Evolutionary conservation across 176 grass and related monocot genomes (phyloP).

Genomic region (Puccinellia tenuiflora): DNA sequence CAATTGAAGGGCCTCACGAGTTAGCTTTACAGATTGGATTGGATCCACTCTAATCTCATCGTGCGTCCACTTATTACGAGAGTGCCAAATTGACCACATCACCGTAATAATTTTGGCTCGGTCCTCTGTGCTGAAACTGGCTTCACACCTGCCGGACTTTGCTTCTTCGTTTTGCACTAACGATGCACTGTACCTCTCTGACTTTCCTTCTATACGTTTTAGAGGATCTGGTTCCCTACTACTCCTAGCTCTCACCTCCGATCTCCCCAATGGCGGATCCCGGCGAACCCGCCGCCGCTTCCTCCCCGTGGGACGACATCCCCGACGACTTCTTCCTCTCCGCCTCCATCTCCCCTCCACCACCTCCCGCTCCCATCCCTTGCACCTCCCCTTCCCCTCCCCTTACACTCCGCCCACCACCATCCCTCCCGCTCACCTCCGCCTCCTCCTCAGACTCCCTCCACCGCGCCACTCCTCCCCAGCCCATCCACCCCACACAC

Average conservation of each 20-base stretch:
- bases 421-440: slow-evolving; percentile 35
- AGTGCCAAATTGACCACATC: no score
- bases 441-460: slow-evolving; percentile 9
- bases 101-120: no score
- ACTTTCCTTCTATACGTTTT: no score
- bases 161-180: no score
- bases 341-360: slow-evolving; percentile 12
- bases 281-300: slow-evolving; percentile 1
- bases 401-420: slow-evolving; percentile 19
- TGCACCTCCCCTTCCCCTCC: slow-evolving; percentile 19
- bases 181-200: no score
- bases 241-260: not conserved
- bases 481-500: slow-evolving; percentile 19
- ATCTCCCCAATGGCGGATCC: slow-evolving; percentile 41
- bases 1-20: no score
- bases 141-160: no score
- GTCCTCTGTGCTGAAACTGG: no score
- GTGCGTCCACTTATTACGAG: no score
- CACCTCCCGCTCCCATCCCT: slow-evolving; percentile 14
- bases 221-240: no score
- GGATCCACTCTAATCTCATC: no score
- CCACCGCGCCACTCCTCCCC: not conserved
- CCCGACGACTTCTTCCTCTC: slow-evolving; percentile 48
- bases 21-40: no score
- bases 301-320: slow-evolving; percentile 38